Evolutionary conservation across 768 basidiomycete species (phyloP), one percentile per base, ranked within the genome.

Genomic region (Galerina marginata): DNA sequence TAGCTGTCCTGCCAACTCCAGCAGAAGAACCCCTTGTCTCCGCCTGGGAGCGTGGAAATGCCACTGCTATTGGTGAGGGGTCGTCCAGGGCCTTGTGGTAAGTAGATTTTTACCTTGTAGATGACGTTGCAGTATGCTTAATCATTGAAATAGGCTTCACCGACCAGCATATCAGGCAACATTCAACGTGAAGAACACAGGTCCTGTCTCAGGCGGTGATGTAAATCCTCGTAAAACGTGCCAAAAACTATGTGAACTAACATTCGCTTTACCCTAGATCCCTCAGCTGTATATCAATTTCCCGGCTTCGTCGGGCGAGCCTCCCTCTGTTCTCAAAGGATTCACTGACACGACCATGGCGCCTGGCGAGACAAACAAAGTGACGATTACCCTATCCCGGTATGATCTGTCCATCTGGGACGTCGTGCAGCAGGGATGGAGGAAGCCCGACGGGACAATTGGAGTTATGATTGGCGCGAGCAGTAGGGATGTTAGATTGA

Each of bases 341-440:
- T 93, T 93, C 77, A 83, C 82, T 11, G 78, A 90, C 67, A 74
- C 87, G 33, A 77, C 79, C 9, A 63, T 90, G 0, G 51, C 67
- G 2, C 79, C 86, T 1, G 84, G 84, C 1, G 71, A 86, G 67
- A 79, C 69, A 23, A 71, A 70, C 58, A 71, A 61, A 6, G 85
- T 86, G 2, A 80, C 76, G 5, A 80, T 93, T 64, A 81, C 78
- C 7, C 76, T 93, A 33, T 87, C 90, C 11, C 79, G 88, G 37
- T 87, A 91, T 65, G 88, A 90, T 63, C 66, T 92, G 65, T 89
- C 86, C n/a, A 81, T 91, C 56, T 94, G 92, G 93, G 90, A 94
- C 71, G 83, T 82, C 1, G 81, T 74, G 9, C 77, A 79, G 25
- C 93, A 95, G 72, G 86, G 89, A 2, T 95, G 93, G 92, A 77